A percentile compares a stretch with the other conserved stretches of the same genome.
Evolutionary conservation across 2,329 filamentous ascomycete genomes (phyloP).

Genomic region (Madurella mycetomatis): DNA sequence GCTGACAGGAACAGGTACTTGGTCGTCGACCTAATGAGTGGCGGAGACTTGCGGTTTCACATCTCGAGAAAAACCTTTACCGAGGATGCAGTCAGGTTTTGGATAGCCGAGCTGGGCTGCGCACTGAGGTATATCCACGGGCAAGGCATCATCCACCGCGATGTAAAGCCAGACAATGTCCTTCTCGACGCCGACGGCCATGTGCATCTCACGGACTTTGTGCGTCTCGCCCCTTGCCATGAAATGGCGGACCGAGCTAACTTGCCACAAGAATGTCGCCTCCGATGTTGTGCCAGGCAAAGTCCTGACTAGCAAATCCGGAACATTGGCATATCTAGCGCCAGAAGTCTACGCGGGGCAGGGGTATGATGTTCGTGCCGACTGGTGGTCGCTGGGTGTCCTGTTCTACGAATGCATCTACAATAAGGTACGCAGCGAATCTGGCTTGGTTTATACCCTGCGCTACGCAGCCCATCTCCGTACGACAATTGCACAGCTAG

Average conservation of each 20-base stretch:
- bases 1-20: slow-evolving; percentile 73
- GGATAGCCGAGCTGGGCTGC: slow-evolving; percentile 92
- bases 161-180: slow-evolving; percentile 90
- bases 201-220: slow-evolving; percentile 96
- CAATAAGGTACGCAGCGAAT: slow-evolving; percentile 67
- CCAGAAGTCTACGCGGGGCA: slow-evolving; percentile 91
- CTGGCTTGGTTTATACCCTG: no score
- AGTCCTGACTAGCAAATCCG: slow-evolving; percentile 88
- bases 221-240: slow-evolving; percentile 43
- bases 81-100: slow-evolving; percentile 93
- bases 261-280: slow-evolving; percentile 74
- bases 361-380: slow-evolving; percentile 84
- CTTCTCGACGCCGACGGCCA: slow-evolving; percentile 84
- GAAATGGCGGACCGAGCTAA: slow-evolving; percentile 7
- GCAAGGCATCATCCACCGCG: slow-evolving; percentile 84
- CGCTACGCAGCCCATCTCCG: not conserved
- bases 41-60: slow-evolving; percentile 93
- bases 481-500: not conserved
- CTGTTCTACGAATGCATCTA: slow-evolving; percentile 99
- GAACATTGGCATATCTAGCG: slow-evolving; percentile 90
- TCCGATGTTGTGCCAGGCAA: slow-evolving; percentile 85
- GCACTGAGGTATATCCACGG: slow-evolving; percentile 81
- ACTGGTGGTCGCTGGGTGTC: slow-evolving; percentile 98
- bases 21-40: slow-evolving; percentile 96
- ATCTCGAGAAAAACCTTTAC: slow-evolving; percentile 98